A percentile compares a stretch with the other conserved stretches of the same genome.
These are phyloP conservation scores for Lentinula boryana DNA, from an alignment of 768 basidiomycete species.

Conservation along the genomic window DNA sequence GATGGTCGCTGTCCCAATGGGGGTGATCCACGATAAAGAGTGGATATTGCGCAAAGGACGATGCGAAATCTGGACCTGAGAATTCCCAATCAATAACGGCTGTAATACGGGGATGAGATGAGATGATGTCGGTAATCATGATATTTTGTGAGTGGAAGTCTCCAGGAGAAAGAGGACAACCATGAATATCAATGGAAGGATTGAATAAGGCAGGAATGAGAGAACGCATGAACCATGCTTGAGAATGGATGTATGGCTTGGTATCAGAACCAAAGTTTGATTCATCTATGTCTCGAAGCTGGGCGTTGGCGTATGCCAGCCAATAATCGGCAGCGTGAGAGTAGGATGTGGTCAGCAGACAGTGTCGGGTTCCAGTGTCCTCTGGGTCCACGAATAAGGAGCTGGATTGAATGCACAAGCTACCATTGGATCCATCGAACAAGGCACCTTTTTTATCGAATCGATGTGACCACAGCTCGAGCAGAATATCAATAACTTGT, in stretches of 20 bases:
- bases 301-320: slow-evolving; percentile 2
- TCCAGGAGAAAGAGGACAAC: slow-evolving; percentile 13
- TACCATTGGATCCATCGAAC: neutral
- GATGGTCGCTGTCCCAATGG: slow-evolving; percentile 5
- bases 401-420: neutral
- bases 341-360: slow-evolving; percentile 1
- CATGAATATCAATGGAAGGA: slow-evolving; percentile 8
- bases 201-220: slow-evolving; percentile 8
- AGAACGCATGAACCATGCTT: slow-evolving; percentile 9
- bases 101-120: slow-evolving; percentile 6
- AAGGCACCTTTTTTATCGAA: slow-evolving; percentile 8
- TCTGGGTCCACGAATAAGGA: neutral
- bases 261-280: slow-evolving; percentile 4
- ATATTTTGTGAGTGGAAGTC: slow-evolving; percentile 19
- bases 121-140: slow-evolving; percentile 9
- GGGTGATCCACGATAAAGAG: slow-evolving; percentile 9
- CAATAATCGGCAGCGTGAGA: slow-evolving; percentile 5
- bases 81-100: slow-evolving; percentile 17
- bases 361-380: neutral
- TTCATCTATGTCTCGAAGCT: slow-evolving; percentile 5
- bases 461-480: slow-evolving; percentile 5
- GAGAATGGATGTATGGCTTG: slow-evolving; percentile 5
- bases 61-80: slow-evolving; percentile 8
- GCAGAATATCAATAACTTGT: slow-evolving; percentile 7
- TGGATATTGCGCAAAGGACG: slow-evolving; percentile 6